phyloP scores from a whole-genome alignment of 371 early-diverging fungal genomes.

The Dichotomocladium elegans region DNA sequence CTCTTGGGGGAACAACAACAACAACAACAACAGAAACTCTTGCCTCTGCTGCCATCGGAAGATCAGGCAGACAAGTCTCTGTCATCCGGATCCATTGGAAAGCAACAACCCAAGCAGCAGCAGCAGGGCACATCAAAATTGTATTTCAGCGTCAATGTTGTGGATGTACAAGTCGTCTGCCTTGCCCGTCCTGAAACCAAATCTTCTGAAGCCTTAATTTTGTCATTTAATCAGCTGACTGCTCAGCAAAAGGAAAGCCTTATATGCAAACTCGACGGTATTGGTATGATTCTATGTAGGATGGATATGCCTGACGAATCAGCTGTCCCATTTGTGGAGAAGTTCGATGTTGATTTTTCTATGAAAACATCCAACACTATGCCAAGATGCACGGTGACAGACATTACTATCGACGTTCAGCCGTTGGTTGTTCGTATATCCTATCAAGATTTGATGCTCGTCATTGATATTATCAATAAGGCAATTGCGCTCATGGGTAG shows the following conservation, averaged over 20 bases:
- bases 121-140: slow-evolving; percentile 5
- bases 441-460: slow-evolving; percentile 81
- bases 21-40: slow-evolving; percentile 5
- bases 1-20: slow-evolving; percentile 6
- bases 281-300: slow-evolving; percentile 86
- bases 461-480: slow-evolving; percentile 77
- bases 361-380: slow-evolving; percentile 56
- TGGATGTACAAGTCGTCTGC: slow-evolving; percentile 80
- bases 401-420: slow-evolving; percentile 59
- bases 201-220: slow-evolving; percentile 84
- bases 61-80: background rate
- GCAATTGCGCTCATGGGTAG: slow-evolving; percentile 55
- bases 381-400: slow-evolving; percentile 52
- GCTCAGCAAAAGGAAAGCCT: slow-evolving; percentile 65
- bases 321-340: slow-evolving; percentile 76
- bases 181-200: slow-evolving; percentile 69
- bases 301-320: slow-evolving; percentile 80
- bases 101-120: slow-evolving; percentile 7
- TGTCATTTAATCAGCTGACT: slow-evolving; percentile 73
- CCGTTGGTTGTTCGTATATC: slow-evolving; percentile 67
- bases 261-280: slow-evolving; percentile 64
- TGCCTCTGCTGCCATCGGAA: slow-evolving; percentile 5
- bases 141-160: slow-evolving; percentile 68
- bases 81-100: background rate
- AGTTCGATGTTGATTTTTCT: slow-evolving; percentile 66